Evolutionary conservation across 176 grass and related monocot genomes (phyloP).

Genomic region (Musa troglodytarum): DNA sequence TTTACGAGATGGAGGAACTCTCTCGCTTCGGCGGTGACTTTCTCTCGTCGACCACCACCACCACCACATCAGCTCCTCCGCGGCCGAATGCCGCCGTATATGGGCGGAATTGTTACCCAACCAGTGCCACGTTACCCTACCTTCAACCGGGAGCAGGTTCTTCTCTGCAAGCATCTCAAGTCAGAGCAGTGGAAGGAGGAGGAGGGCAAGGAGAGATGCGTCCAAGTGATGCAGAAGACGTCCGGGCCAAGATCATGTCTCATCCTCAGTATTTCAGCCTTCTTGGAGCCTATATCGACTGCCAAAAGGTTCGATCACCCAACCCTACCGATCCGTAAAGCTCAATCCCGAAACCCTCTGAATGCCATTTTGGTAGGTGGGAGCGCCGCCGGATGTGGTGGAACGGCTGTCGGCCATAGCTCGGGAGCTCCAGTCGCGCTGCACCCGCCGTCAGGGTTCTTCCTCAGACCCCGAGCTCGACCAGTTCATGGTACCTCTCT

Average conservation of each 20-base stretch:
- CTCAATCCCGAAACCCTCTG: background rate
- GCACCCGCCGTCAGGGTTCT: slow-evolving; percentile 14
- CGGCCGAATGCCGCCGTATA: slow-evolving; percentile 27
- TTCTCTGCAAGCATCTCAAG: background rate
- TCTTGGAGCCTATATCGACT: slow-evolving; percentile 55
- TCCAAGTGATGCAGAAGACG: slow-evolving; percentile 28
- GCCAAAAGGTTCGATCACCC: slow-evolving; percentile 53
- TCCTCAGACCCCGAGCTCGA: slow-evolving; percentile 74
- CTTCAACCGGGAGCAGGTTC: slow-evolving; percentile 15
- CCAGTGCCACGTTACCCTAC: background rate
- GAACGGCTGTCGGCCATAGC: slow-evolving; percentile 40
- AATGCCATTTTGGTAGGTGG: slow-evolving; percentile 3
- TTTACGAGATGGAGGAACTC: slow-evolving; percentile 21
- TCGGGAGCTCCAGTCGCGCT: slow-evolving; percentile 26
- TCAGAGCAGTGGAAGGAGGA: background rate
- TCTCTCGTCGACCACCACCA: slow-evolving; percentile 21
- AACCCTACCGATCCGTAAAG: background rate
- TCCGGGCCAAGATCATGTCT: slow-evolving; percentile 83
- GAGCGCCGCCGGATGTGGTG: slow-evolving; percentile 45
- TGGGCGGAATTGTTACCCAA: slow-evolving; percentile 22
- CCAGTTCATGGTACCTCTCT: slow-evolving; percentile 65
- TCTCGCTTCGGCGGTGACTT: slow-evolving; percentile 29
- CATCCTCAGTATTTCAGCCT: slow-evolving; percentile 73
- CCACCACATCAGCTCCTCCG: slow-evolving; percentile 23
- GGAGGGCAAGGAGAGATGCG: slow-evolving; percentile 21